Evolutionary conservation across 129 eudicot species (phyloP), one percentile per base, ranked within the genome.

Genomic region (Pulicaria dysenterica): DNA sequence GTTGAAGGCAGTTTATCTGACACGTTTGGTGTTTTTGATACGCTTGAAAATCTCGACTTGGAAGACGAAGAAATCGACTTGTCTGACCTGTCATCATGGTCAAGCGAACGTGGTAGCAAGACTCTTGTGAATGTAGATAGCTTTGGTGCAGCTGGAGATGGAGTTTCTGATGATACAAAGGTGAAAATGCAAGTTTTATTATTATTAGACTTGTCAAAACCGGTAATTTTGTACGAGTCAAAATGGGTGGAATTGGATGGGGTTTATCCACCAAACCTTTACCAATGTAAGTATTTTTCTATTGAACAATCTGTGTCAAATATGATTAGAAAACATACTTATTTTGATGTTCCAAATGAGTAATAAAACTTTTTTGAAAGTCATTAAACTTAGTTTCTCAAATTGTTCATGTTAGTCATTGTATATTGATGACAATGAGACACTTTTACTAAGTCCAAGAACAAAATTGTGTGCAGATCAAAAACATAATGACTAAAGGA

Each of bases 11-110:
- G 73, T 80, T 74, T 81, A 58, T 76, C 70, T 13, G 87, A 82
- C 58, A 73, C 77, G 37, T 57, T 75, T 69, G 64, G 49, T 62
- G 50, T 77, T 72, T 71, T 69, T 55, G 77, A 65, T 34, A 75
- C 80, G 47, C 48, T 91, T 61, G 94, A 83, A 17, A 70, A 57
- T 62, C 44, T 88, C 50, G 87, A 88, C 15, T 41, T 79, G 5
- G 74, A 83, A 59, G 89, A 85, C 47, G 89, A 72, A n/a, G 90
- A 82, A 41, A 11, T 69, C 6, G 96, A 87, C 70, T 56, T 64
- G 7, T 63, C 60, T 54, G 95, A 89, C 38, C 57, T 53, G 58
- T 77, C 87, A 10, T 73, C 82, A 1, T 87, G 90, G 91, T 77
- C 76, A 45, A 85, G 92, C 79, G 75, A 79, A 51, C 81, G 53